Evolutionary conservation across 495 filamentous ascomycete genomes (phyloP), one percentile per base, ranked within the genome.

Genomic region (Chaetomium cochliodes): DNA sequence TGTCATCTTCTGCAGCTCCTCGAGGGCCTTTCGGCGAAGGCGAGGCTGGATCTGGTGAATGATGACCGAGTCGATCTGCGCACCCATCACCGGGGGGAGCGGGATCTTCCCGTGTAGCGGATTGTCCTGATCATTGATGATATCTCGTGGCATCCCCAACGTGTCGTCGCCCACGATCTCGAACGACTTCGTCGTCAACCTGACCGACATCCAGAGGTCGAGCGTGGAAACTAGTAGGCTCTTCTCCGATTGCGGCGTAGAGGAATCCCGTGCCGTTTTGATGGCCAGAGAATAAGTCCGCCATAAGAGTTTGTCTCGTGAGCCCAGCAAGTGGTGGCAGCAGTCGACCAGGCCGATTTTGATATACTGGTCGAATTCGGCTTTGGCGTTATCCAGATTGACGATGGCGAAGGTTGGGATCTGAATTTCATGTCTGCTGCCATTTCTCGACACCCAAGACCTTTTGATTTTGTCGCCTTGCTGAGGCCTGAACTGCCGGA

Each of bases 51-150:
- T 79, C 58, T 82, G 79, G 62, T 84, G 80, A 50, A 86, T 85
- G 39, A 85, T 73, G 39, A 87, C 76, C 63, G 81, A 76, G 59
- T 86, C 84, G 25, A 87, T 79, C 64, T 87, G 84, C 30, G 83
- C 83, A 39, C 82, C 82, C 81, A 87, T 82, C 37, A 87, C 82
- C 3, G 84, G 84, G 12, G 84, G 84, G 12, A 86, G 71, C 23
- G 84, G 84, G 7, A 85, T 80, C 58, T 81, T 82, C 44, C 79
- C 78, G 28, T 75, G 72, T 51, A 82, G 77, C 15, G 83, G 79
- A 60, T 79, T 84, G 16, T 72, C 75, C 26, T 76, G 69, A 64
- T 84, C 83, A 65, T 82, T 74, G 67, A 80, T 80, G 42, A 73
- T 56, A 61, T 82, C 70, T 41, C 62, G 67, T 18, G 71, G 41